phyloP scores from a whole-genome alignment of 306 rosid genomes.

The Sphenostylis stenocarpa region DNA sequence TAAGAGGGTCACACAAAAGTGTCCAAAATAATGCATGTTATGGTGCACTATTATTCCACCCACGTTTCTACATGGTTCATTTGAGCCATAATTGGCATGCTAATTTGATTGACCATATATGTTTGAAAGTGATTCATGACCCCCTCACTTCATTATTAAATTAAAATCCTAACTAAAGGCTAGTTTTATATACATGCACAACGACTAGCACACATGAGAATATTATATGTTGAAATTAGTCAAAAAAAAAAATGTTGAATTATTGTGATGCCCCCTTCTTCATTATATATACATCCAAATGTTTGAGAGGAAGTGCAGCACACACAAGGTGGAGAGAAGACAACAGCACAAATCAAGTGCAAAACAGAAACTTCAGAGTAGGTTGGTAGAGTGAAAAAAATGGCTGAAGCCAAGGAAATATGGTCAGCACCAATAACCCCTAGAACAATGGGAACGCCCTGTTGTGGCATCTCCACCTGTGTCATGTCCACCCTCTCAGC shows the following conservation, averaged over 20 bases:
- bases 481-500: conserved; percentile 71
- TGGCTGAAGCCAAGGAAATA: conserved; percentile 55
- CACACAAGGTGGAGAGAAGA: neutral
- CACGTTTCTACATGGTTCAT: conserved; percentile 4
- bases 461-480: conserved; percentile 35
- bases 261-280: neutral
- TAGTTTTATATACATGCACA: neutral
- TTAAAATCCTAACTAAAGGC: neutral
- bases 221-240: neutral
- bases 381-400: conserved; percentile 1
- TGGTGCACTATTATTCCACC: neutral
- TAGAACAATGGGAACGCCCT: conserved; percentile 35
- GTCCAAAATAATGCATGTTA: conserved; percentile 12
- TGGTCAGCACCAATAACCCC: conserved; percentile 72
- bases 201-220: neutral
- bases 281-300: conserved; percentile 1
- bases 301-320: conserved; percentile 7
- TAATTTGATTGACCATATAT: conserved; percentile 16
- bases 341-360: neutral
- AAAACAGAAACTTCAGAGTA: neutral
- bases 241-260: conserved; percentile 28
- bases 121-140: conserved; percentile 20
- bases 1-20: conserved; percentile 38
- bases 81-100: conserved; percentile 31
- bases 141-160: neutral